Evolutionary conservation across 495 filamentous ascomycete genomes (phyloP), one percentile per base, ranked within the genome.

Genomic region (Penicillium verhagenii): DNA sequence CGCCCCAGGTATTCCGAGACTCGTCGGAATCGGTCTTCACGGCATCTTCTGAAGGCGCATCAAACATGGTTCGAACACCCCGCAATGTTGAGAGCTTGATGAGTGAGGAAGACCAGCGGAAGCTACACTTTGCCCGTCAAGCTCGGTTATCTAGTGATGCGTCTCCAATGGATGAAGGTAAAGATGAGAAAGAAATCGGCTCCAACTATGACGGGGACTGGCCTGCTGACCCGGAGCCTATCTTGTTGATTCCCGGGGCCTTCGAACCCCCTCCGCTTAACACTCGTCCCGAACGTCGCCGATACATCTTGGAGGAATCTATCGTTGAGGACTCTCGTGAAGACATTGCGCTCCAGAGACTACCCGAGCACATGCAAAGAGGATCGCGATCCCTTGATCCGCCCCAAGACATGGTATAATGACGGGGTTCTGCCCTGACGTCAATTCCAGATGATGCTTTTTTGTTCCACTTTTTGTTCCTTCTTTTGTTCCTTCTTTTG

Each of bases 31-130:
- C 87, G 37, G 72, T 82, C 24, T 65, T 83, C 46, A 90, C 47
- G 13, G 54, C 18, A 14, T 65, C 87, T 0, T 76, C 70, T 0
- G 79, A 77, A 14, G 87, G 82, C 4, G 81, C 74, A 3, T 77
- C 70, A 40, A 83, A 84, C 55, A 88, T 86, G 0, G 76, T 94
- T 19, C 87, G 85, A 59, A 68, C 89, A 61, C 91, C 92, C 2
- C 79, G 82, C 19, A 82, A 86, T 33, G 88, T 96, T 8, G 93
- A 96, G 57, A 91, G 83, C 65, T 81, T 96, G 58, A 88, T 94
- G 84, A 86, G 82, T 35, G 87, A 88, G 20, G 87, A 92, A 69
- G 88, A 92, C 59, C 75, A 82, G 25, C 79, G 76, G 54, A 92
- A 89, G 63, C 85, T 89, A 51, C 77, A 82, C 52, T 77, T 87